phyloP scores from a whole-genome alignment of 106 monocot species.

The Hemerocallis citrina region DNA sequence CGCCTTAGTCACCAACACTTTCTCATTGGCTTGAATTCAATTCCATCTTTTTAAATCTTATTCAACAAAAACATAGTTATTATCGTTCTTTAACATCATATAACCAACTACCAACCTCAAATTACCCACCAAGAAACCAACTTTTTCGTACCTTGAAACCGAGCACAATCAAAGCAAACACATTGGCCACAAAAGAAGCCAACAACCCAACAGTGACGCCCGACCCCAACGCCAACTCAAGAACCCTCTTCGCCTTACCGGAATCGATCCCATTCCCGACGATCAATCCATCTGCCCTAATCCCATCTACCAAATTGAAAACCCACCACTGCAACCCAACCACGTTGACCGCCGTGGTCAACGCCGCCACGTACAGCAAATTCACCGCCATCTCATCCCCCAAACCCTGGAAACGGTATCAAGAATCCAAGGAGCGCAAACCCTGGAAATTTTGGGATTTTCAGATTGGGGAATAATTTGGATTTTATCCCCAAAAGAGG shows the following conservation, averaged over 20 bases:
- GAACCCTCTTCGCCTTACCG: conserved; percentile 11
- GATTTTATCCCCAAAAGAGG: too few species aligned
- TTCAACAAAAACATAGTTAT: too few species aligned
- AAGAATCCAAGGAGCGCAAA: too few species aligned
- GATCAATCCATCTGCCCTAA: conserved; percentile 26
- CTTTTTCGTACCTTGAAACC: conserved; percentile 71
- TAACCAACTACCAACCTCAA: too few species aligned
- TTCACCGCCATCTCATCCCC: conserved; percentile 59
- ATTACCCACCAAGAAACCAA: neutral
- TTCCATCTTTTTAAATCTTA: too few species aligned
- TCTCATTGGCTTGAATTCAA: too few species aligned
- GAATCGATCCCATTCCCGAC: conserved; percentile 10
- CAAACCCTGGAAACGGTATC: too few species aligned
- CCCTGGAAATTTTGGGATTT: too few species aligned
- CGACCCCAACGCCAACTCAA: conserved; percentile 49
- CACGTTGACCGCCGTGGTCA: conserved; percentile 48
- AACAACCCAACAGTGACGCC: conserved; percentile 39
- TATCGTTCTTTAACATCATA: too few species aligned
- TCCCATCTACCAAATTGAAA: conserved; percentile 27
- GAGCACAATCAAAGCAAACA: conserved; percentile 46
- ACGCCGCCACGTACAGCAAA: conserved; percentile 42
- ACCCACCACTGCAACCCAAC: conserved; percentile 75
- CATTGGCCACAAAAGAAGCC: conserved; percentile 51
- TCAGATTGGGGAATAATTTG: too few species aligned
- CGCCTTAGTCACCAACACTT: too few species aligned